A percentile compares a stretch with the other conserved stretches of the same genome.
Conservation (phyloP, 495 filamentous ascomycete species). For the Parachaetomium inaequale region DNA sequence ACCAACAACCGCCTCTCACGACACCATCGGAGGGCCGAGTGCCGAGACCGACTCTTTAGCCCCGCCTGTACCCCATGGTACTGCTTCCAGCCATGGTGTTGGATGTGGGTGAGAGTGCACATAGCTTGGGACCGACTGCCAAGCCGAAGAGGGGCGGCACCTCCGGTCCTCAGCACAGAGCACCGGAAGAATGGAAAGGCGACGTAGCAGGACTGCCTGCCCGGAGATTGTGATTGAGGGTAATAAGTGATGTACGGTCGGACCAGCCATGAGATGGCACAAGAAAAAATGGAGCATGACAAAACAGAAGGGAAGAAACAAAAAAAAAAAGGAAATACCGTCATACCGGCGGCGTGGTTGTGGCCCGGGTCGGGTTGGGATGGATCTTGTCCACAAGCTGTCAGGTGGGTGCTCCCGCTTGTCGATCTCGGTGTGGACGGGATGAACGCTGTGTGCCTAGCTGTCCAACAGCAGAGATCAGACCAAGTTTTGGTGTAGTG, state of each 20-base stretch:
- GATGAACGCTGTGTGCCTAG: neutral
- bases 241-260: neutral
- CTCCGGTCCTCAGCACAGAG: neutral
- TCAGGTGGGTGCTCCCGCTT: constrained; percentile 7
- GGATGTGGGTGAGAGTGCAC: neutral
- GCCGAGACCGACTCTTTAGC: neutral
- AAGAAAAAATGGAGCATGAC: neutral
- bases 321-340: neutral
- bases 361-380: neutral
- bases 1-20: neutral
- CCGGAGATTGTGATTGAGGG: neutral
- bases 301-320: neutral
- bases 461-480: neutral
- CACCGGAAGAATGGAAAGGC: neutral
- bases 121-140: constrained; percentile 6
- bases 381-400: constrained; percentile 3
- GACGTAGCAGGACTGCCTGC: neutral
- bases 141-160: constrained; percentile 2
- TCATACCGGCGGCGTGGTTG: constrained; percentile 3
- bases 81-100: neutral
- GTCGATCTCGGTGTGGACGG: neutral
- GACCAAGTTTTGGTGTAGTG: constrained; percentile 9
- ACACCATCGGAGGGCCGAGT: neutral
- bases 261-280: neutral
- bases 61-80: neutral